Base-by-base conservation (phyloP, 2,329 filamentous ascomycete genomes). In the Corinectria fuckeliana region DNA sequence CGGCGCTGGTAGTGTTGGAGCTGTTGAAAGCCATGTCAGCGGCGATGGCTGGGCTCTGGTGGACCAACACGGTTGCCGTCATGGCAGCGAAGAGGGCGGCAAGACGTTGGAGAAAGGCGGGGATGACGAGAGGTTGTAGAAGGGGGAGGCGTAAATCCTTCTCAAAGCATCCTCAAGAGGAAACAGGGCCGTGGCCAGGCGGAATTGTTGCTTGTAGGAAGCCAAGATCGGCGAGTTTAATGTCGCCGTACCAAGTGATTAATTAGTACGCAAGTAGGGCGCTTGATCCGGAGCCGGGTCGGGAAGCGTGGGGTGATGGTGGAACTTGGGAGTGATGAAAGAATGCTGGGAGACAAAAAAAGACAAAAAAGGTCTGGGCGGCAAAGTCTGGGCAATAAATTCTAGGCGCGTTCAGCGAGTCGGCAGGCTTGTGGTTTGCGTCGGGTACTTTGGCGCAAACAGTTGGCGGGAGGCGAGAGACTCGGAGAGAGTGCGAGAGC, bases 121-220 rank as follows among this genome's bases (percentile, higher is more conserved):
- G 45, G 49, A 36, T 58, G 59, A 51, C 50, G 63, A 63, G 62
- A 61, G 60, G 58, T 30, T 53, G 54, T 61, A 56, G 59, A 50
- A 30, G 44, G 34, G 21, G 41, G 41, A 23, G n/a, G 23, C 30
- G 48, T 16, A 16, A 41, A 18, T 34, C 36, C 28, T 58, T 55
- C 53, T 68, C 60, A 65, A 63, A 61, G 62, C 66, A 68, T 68
- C 57, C 58, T 68, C 53, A 26, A 60, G 60, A 54, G 42, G 23
- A 49, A 50, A 62, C 36, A 56, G 41, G 45, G 55, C 48, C 49
- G 28, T 50, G 56, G 56, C 56, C 56, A 44, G 50, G 48, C 39
- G 41, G 32, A 26, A 47, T 30, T 20, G 49, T 26, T 47, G 48
- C 48, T 58, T 52, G 42, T 39, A 58, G 41, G 36, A 42, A 20